Evolutionary conservation across 148 eudicot genomes (phyloP).

Genomic region (Silene latifolia): DNA sequence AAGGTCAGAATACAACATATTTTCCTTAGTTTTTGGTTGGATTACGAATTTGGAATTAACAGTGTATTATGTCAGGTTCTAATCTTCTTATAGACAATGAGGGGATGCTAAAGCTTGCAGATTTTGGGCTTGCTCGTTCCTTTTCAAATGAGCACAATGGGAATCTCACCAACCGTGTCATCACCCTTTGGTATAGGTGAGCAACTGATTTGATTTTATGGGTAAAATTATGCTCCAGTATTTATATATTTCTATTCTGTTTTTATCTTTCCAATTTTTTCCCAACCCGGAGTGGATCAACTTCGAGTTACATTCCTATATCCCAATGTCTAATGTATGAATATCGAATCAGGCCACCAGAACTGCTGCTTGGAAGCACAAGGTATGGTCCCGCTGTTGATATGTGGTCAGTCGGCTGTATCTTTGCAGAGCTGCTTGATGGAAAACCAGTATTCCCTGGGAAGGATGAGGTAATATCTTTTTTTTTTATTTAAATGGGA

Average conservation of each 20-base stretch:
- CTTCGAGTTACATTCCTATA: background rate
- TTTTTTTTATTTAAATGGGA: too few relatives aligned
- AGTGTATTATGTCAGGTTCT: slow-evolving; percentile 45
- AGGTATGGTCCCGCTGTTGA: slow-evolving; percentile 96
- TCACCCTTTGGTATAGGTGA: slow-evolving; percentile 90
- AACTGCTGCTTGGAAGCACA: slow-evolving; percentile 81
- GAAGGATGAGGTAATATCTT: slow-evolving; percentile 56
- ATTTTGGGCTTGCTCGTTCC: slow-evolving; percentile 93
- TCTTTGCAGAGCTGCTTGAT: slow-evolving; percentile 82
- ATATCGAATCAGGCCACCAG: slow-evolving; percentile 66
- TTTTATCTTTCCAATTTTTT: background rate
- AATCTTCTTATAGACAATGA: slow-evolving; percentile 91
- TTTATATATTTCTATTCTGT: background rate
- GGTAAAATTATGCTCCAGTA: too few relatives aligned
- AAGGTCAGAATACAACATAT: slow-evolving; percentile 38
- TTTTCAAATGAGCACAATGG: slow-evolving; percentile 78
- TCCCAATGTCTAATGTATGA: background rate
- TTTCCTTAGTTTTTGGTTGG: slow-evolving; percentile 3
- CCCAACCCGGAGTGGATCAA: background rate
- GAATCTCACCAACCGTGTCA: slow-evolving; percentile 82
- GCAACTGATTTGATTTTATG: slow-evolving; percentile 1
- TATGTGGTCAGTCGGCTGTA: slow-evolving; percentile 98
- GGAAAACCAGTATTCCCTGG: slow-evolving; percentile 90
- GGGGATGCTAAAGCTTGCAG: slow-evolving; percentile 87
- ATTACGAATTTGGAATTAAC: background rate